These are phyloP conservation scores for Wickerhamiella shivajii DNA, from an alignment of 805 yeast genomes.

Conservation along the genomic window DNA sequence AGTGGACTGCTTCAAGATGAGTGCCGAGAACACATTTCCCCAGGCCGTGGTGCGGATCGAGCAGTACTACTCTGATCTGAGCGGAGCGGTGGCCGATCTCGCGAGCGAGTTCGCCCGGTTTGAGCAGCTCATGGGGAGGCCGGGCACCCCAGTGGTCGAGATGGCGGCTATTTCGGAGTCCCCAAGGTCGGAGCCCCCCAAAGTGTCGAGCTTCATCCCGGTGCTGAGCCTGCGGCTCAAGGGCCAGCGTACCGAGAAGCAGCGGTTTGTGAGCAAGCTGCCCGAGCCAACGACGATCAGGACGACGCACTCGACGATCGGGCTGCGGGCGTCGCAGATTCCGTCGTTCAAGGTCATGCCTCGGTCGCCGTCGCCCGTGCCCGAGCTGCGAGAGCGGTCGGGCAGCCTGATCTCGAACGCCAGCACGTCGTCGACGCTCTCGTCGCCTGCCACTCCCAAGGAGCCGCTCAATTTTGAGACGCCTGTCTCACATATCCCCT, in stretches of 20 bases:
- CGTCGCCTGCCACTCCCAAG: neutral
- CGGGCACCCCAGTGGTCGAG: neutral
- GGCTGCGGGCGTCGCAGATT: neutral
- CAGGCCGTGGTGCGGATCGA: neutral
- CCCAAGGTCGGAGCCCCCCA: neutral
- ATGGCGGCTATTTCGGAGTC: neutral
- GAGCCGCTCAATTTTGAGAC: neutral
- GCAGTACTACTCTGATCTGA: neutral
- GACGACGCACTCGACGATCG: slow-evolving; percentile 2
- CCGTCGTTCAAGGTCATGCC: slow-evolving; percentile 4
- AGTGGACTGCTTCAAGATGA: slow-evolving; percentile 6
- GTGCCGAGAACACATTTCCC: slow-evolving; percentile 3
- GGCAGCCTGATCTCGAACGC: too few relatives aligned
- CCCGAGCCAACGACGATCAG: slow-evolving; percentile 5
- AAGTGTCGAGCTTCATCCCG: slow-evolving; percentile 2
- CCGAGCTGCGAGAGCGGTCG: too few relatives aligned
- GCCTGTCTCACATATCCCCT: neutral
- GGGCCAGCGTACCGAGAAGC: slow-evolving; percentile 3
- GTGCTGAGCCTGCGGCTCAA: slow-evolving; percentile 3
- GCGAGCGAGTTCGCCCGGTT: neutral
- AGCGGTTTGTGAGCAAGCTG: slow-evolving; percentile 1
- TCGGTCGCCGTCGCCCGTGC: too few relatives aligned
- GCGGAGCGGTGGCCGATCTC: neutral
- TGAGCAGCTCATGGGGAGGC: neutral
- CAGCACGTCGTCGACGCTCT: slow-evolving; percentile 1